Evolutionary conservation across 73 alveolate genomes (phyloP).

Genomic region (Paramecium pentaurelia): DNA sequence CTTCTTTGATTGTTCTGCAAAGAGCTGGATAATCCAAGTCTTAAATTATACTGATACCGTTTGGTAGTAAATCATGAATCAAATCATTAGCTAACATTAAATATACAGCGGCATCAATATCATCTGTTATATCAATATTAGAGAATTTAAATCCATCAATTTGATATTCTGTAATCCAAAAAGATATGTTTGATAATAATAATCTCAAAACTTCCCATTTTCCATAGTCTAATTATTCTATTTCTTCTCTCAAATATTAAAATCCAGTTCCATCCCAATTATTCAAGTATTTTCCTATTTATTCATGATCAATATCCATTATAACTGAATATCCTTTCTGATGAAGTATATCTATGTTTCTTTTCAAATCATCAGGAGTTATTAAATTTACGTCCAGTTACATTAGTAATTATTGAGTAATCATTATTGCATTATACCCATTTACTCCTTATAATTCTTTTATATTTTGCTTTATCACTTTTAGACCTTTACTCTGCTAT

Average conservation of each 20-base stretch:
- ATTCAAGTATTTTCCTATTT: constrained; percentile 72
- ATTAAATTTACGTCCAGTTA: not conserved
- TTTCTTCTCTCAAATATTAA: constrained; percentile 93
- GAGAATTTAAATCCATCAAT: constrained; percentile 97
- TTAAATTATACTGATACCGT: constrained; percentile 94
- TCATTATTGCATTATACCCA: not conserved
- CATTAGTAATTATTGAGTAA: not conserved
- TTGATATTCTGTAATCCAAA: constrained; percentile 87
- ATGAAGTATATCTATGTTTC: not conserved
- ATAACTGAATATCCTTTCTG: not conserved
- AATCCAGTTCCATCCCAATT: constrained; percentile 97
- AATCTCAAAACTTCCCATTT: constrained; percentile 92
- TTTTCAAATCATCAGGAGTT: not conserved
- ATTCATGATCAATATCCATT: not conserved
- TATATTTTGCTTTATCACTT: not conserved
- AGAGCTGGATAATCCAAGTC: constrained; percentile 98
- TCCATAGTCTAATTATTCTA: constrained; percentile 84
- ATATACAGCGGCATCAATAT: constrained; percentile 79
- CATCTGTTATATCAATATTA: constrained; percentile 67
- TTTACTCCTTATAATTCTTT: not conserved
- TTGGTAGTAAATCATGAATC: constrained; percentile 83
- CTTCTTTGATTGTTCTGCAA: constrained; percentile 91
- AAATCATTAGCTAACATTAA: constrained; percentile 97
- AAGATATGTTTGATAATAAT: constrained; percentile 90
- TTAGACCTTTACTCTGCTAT: not conserved